Conservation (phyloP, 768 basidiomycete species). For the Lactarius deliciosus region DNA sequence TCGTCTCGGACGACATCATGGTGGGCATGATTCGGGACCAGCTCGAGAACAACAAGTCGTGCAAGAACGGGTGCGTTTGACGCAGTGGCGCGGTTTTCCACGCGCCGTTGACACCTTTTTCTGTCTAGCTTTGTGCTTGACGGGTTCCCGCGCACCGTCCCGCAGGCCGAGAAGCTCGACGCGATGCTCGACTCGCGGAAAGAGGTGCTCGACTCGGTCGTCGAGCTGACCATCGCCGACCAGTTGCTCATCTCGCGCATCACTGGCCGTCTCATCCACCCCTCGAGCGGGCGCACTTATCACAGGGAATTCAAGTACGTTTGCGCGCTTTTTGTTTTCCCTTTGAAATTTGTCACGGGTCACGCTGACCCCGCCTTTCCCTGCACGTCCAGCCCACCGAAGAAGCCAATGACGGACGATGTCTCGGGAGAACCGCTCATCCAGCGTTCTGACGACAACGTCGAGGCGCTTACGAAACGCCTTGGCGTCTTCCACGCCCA, state of each 20-base stretch:
- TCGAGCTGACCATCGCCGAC: conserved; percentile 91
- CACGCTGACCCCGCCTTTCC: neutral
- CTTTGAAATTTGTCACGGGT: neutral
- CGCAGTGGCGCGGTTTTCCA: too few relatives aligned
- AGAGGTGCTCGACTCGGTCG: conserved; percentile 89
- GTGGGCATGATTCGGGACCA: conserved; percentile 97
- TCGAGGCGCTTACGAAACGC: conserved; percentile 90
- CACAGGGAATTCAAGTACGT: conserved; percentile 92
- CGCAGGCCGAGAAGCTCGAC: conserved; percentile 95
- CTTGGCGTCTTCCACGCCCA: conserved; percentile 87
- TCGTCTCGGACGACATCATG: conserved; percentile 96
- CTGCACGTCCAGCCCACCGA: conserved; percentile 73
- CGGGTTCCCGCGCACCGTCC: conserved; percentile 98
- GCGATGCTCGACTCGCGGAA: conserved; percentile 79
- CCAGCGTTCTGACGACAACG: conserved; percentile 97
- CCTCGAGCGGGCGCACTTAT: conserved; percentile 85
- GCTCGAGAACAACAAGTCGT: conserved; percentile 86
- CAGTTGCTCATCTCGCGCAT: conserved; percentile 96
- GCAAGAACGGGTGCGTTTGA: conserved; percentile 86
- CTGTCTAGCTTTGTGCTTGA: conserved; percentile 87
- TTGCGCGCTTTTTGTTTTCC: neutral
- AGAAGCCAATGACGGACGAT: conserved; percentile 93
- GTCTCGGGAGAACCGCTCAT: conserved; percentile 93
- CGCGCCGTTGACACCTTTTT: neutral
- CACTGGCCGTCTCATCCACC: conserved; percentile 93